Percentiles rank a stretch among this genome's conserved stretches.
Conservation (phyloP, 1,284 basidiomycete genomes). For the Leccinum insolens region DNA sequence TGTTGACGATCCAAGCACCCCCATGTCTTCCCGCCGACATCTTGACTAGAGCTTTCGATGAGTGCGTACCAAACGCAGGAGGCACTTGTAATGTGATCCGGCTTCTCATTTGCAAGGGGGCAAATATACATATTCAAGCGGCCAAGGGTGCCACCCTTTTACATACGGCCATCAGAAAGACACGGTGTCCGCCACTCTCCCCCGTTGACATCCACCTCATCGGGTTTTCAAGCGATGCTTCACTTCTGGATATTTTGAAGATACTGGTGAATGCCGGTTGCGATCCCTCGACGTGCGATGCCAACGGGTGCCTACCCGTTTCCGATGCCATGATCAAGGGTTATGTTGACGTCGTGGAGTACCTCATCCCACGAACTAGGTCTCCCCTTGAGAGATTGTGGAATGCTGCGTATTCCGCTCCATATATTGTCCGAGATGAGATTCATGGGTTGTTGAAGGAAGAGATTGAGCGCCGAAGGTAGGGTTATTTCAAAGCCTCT, state of each 20-base stretch:
- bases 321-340: background rate
- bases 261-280: slow-evolving; percentile 7
- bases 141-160: slow-evolving; percentile 1
- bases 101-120: slow-evolving; percentile 1
- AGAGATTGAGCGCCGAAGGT: background rate
- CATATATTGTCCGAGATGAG: rapidly evolving
- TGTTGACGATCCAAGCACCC: slow-evolving; percentile 3
- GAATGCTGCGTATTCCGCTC: background rate
- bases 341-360: background rate
- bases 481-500: background rate
- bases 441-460: background rate
- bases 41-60: background rate
- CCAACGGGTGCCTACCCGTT: background rate
- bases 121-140: background rate
- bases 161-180: background rate
- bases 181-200: too few relatives aligned
- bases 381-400: background rate
- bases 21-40: slow-evolving; percentile 3
- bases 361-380: slow-evolving; percentile 1
- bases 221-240: background rate
- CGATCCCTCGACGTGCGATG: slow-evolving; percentile 5
- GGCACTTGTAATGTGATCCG: background rate
- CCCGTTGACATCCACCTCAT: background rate
- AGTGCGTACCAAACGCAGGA: background rate
- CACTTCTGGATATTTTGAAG: background rate